Conservation (phyloP, 2,329 filamentous ascomycete species). For the Epicoccum sorghinum region DNA sequence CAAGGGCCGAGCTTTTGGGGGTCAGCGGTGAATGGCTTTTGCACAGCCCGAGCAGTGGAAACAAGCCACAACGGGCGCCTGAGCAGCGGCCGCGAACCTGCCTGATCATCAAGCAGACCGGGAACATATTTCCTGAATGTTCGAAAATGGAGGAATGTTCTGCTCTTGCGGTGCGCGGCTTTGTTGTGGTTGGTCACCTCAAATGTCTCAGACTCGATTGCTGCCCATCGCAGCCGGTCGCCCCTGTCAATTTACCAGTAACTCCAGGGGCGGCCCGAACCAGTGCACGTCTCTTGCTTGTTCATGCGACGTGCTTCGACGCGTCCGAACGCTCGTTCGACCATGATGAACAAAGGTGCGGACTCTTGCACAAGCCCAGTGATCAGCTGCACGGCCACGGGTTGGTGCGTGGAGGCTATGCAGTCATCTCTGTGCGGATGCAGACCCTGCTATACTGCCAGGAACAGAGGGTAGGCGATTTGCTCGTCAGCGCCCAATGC, state of each 20-base stretch:
- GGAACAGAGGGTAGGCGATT: slow-evolving; percentile 28
- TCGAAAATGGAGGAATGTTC: background rate
- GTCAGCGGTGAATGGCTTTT: slow-evolving; percentile 36
- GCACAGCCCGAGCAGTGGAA: slow-evolving; percentile 36
- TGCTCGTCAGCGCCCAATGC: slow-evolving; percentile 35
- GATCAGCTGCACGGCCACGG: slow-evolving; percentile 13
- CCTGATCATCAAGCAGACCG: slow-evolving; percentile 5
- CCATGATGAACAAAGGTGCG: slow-evolving; percentile 3
- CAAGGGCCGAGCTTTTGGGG: slow-evolving; percentile 27
- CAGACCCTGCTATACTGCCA: slow-evolving; percentile 20
- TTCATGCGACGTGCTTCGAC: slow-evolving; percentile 5
- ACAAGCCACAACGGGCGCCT: slow-evolving; percentile 16
- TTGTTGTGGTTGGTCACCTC: slow-evolving; percentile 6
- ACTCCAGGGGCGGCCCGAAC: background rate
- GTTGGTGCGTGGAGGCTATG: slow-evolving; percentile 28
- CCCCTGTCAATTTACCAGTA: slow-evolving; percentile 1
- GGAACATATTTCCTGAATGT: background rate
- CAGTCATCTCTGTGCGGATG: slow-evolving; percentile 20
- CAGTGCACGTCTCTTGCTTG: slow-evolving; percentile 1
- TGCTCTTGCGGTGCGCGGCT: background rate
- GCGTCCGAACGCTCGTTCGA: slow-evolving; percentile 10
- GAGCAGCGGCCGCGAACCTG: slow-evolving; percentile 4
- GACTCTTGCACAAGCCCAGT: slow-evolving; percentile 7
- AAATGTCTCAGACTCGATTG: slow-evolving; percentile 30
- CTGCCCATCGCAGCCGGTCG: slow-evolving; percentile 30